Evolutionary conservation across 2,329 filamentous ascomycete species (phyloP).

Genomic region (Chalaropsis ovoidea): DNA sequence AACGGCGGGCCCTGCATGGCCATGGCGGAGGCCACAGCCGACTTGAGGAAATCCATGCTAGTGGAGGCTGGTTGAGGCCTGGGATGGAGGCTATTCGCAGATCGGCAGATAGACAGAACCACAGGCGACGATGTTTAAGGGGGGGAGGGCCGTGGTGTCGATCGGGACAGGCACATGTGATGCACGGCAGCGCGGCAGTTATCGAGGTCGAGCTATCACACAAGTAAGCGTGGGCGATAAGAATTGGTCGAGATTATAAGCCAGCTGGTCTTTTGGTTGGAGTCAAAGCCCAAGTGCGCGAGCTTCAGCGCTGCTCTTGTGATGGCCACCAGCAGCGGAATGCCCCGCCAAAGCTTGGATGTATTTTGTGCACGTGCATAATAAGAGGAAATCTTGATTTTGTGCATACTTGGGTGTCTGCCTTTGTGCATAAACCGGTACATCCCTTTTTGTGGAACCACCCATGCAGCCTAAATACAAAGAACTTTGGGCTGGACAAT

Average conservation of each 20-base stretch:
- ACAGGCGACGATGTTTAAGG: not conserved
- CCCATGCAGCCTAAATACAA: no score
- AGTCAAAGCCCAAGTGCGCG: not conserved
- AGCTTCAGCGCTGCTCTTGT: not conserved
- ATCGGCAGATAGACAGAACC: not conserved
- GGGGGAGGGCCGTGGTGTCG: not conserved
- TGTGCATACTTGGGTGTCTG: no score
- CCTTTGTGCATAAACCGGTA: no score
- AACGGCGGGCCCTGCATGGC: slow-evolving; percentile 79
- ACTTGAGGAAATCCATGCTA: slow-evolving; percentile 93
- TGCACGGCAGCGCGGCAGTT: no score
- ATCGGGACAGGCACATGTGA: not conserved
- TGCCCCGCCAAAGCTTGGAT: not conserved
- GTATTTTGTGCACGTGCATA: not conserved
- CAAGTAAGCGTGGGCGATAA: not conserved
- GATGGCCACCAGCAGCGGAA: not conserved
- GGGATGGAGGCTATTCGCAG: slow-evolving; percentile 9
- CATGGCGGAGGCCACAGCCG: slow-evolving; percentile 91
- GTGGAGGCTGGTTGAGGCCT: no score
- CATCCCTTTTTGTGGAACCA: no score
- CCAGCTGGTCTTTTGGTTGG: not conserved
- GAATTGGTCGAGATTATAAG: not conserved
- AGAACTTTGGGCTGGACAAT: no score
- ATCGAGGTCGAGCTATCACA: not conserved
- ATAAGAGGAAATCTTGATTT: not conserved